phyloP scores from a whole-genome alignment of 192 early-diverging fungal species.

The Borealophlyctis nickersoniae region DNA sequence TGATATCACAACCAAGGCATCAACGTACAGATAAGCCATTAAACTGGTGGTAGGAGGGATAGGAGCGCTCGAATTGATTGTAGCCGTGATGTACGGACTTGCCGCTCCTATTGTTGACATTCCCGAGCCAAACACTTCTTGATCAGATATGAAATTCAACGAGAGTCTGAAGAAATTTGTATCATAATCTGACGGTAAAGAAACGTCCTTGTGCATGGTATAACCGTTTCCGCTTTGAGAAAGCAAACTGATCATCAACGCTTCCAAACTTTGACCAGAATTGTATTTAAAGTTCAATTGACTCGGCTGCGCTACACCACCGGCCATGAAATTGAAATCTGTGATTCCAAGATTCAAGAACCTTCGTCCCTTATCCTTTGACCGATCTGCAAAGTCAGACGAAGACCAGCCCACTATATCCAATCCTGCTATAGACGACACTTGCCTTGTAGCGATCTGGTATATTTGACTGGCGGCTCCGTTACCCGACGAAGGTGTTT shows the following conservation, averaged over 20 bases:
- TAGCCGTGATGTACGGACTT: background rate
- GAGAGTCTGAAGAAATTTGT: background rate
- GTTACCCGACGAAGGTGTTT: background rate
- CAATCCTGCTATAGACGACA: background rate
- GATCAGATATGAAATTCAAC: background rate
- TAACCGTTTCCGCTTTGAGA: background rate
- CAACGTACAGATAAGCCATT: background rate
- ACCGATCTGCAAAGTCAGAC: background rate
- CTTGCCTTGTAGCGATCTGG: background rate
- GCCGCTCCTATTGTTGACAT: background rate
- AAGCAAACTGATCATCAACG: background rate
- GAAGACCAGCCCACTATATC: background rate
- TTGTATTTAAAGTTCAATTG: background rate
- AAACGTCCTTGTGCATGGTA: background rate
- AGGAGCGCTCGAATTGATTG: background rate
- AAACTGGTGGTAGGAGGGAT: background rate
- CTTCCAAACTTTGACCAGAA: background rate
- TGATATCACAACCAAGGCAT: background rate
- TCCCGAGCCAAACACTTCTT: background rate
- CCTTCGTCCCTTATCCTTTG: background rate
- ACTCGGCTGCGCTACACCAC: background rate
- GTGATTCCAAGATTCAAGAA: background rate
- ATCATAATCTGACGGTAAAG: background rate
- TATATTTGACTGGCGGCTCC: background rate
- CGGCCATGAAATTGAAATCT: background rate